Conservation (phyloP, 2,329 filamentous ascomycete genomes). For the Huntiella abstrusa region DNA sequence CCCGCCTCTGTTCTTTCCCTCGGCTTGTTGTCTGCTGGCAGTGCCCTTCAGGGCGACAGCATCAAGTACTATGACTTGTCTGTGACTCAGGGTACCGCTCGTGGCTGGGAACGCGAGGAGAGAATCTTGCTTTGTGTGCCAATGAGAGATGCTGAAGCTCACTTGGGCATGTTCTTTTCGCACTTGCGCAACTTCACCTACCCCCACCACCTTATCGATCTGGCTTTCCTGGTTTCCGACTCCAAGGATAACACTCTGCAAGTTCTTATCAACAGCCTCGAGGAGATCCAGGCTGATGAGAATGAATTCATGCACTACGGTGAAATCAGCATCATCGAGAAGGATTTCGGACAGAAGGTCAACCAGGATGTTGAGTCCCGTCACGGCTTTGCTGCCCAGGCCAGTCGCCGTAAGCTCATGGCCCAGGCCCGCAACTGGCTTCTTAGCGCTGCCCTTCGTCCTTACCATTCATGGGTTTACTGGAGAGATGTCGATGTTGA, state of each 20-base stretch:
- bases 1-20: conserved; percentile 47
- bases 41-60: conserved; percentile 71
- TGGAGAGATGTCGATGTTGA: conserved; percentile 98
- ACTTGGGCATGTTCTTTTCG: conserved; percentile 96
- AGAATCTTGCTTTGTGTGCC: conserved; percentile 89
- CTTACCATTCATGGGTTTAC: conserved; percentile 97
- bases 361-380: conserved; percentile 95
- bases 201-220: conserved; percentile 85
- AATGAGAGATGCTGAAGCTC: conserved; percentile 75
- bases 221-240: conserved; percentile 92
- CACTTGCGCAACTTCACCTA: conserved; percentile 94
- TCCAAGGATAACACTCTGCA: conserved; percentile 81
- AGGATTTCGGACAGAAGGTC: conserved; percentile 96
- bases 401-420: conserved; percentile 87
- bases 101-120: conserved; percentile 92
- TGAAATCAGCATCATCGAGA: conserved; percentile 94
- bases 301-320: conserved; percentile 73
- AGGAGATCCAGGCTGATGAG: conserved; percentile 59
- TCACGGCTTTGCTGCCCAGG: conserved; percentile 93
- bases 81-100: conserved; percentile 75
- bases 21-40: conserved; percentile 46
- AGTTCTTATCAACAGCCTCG: conserved; percentile 55
- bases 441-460: conserved; percentile 75
- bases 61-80: conserved; percentile 93
- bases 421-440: conserved; percentile 96